Base-by-base conservation (phyloP, 768 basidiomycete genomes). In the Mycena polygramma region DNA sequence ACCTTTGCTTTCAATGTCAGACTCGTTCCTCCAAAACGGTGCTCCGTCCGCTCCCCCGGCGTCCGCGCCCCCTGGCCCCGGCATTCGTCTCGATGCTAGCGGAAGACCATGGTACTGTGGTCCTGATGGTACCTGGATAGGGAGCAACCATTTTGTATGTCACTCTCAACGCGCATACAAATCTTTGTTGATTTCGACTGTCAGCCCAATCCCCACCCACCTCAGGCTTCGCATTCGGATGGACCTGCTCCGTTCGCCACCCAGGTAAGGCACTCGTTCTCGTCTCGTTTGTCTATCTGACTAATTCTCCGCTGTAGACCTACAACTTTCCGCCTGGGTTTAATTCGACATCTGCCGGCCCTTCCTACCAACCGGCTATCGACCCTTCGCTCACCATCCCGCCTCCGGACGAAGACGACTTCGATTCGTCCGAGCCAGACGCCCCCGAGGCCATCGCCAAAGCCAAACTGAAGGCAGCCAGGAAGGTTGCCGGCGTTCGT, bases 401-500 rank as follows among this genome's bases (percentile, higher is more conserved):
- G 6, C 54, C 49, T 22, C 55, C 63, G 30, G 36, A 24, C 19
- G 26, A 35, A 15, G 45, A 37, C 36, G 39, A 57, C 46, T 30
- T 13, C 36, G 35, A 57, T 15, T 35, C 57, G 3, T 20, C 20
- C 4, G 63, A 57, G 17, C 54, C 55, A 2, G n/a, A n/a, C n/a
- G n/a, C n/a, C n/a, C n/a, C n/a, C n/a, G 20, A 46, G 2, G 19
- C 45, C 11, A 66, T 66, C n/a, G 65, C 65, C 19, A 51, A 59
- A n/a, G 65, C 22, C 7, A n/a, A 49, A 22, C 57, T 52, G 26
- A 49, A 59, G 35, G 2, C 22, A 0, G 57, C 65, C 2, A 13
- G 14, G 15, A 66, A 59, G 26, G 57, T 66, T 14, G 65, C 36
- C 9, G 65, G 65, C 6, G n/a, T 13, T 45, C 65, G 65, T 7